Base-by-base conservation (phyloP, 2,329 filamentous ascomycete species). In the Trichoderma gracile region DNA sequence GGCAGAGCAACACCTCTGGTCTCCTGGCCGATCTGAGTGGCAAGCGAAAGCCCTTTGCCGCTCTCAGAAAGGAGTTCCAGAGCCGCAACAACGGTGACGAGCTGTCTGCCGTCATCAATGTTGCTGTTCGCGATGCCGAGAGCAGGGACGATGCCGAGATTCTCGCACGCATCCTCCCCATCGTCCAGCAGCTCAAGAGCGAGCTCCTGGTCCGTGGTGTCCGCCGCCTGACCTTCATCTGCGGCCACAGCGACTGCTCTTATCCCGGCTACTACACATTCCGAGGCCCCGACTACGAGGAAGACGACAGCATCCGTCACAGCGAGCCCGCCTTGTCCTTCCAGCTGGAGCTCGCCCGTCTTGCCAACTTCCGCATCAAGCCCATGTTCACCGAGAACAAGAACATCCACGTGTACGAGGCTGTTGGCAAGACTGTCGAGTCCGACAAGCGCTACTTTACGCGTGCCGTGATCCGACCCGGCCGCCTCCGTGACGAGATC, bases 401-500 rank as follows among this genome's bases (percentile, higher is more conserved):
- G 75, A 98, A 96, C 80, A 97, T 99, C 69, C 95, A 99, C 82
- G 93, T 99, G 66, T 99, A 98, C 79, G 93, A 98, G 83, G 95
- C 92, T 70, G 82, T 96, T 72, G 95, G 95, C 74, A 99, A 97
- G 83, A 91, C 91, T 56, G 90, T 93, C 45, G 93, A 97, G 76
- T 93, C 91, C 64, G 95, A 99, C 79, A 97, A 97, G 87, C 90
- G 95, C 71, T 99, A 98, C 86, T 99, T 99, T 78, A 95, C 95
- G 57, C 92, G 95, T 77, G 94, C 94, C 66, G 92, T 97, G 54
- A 96, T 99, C 70, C 89, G 95, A 72, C 92, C 95, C 67, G 95
- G 95, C 55, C 91, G 94, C 75, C 89, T 99, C 63, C 90, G 94
- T 71, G 95, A 99, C 74, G 94, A 98, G 79, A 98, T 99, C 67